phyloP scores from a whole-genome alignment of 2,329 filamentous ascomycete species.

The Ascocoryne sarcoides region DNA sequence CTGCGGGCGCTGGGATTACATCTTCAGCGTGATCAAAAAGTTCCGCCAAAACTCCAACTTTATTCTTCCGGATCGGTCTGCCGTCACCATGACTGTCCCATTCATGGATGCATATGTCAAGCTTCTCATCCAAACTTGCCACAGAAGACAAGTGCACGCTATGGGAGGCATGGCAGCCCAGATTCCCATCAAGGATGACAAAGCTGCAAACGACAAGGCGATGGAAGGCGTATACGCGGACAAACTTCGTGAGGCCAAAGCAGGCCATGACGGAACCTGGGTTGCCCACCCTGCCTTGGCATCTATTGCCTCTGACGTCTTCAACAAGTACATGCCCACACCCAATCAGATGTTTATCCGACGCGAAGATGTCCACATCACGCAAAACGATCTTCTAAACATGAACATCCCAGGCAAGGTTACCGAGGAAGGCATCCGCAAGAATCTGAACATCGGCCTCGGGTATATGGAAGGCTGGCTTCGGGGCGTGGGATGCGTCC shows the following conservation, averaged over 20 bases:
- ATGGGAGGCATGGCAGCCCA: conserved; percentile 99
- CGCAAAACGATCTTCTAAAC: conserved; percentile 85
- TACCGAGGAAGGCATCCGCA: conserved; percentile 90
- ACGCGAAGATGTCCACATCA: conserved; percentile 80
- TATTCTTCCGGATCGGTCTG: conserved; percentile 81
- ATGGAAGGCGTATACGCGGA: conserved; percentile 91
- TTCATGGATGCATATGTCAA: conserved; percentile 99
- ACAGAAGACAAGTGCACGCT: conserved; percentile 91
- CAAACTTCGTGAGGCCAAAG: conserved; percentile 91
- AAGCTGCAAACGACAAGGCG: conserved; percentile 80
- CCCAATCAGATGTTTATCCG: conserved; percentile 92
- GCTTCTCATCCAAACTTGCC: conserved; percentile 96
- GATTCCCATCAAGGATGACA: conserved; percentile 96
- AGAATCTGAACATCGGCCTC: conserved; percentile 95
- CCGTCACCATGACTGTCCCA: conserved; percentile 94
- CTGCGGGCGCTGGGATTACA: conserved; percentile 99
- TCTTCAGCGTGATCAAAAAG: conserved; percentile 99
- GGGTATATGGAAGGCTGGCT: conserved; percentile 99
- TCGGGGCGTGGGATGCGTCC: conserved; percentile 87
- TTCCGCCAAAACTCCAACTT: conserved; percentile 94
- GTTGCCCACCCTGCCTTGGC: conserved; percentile 94
- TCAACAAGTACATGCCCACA: conserved; percentile 98
- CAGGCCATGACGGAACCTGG: conserved; percentile 94
- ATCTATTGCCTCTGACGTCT: conserved; percentile 78
- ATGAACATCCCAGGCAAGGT: conserved; percentile 93